Evolutionary conservation across 768 basidiomycete genomes (phyloP), one percentile per base, ranked within the genome.

Genomic region (Trametes cingulata): DNA sequence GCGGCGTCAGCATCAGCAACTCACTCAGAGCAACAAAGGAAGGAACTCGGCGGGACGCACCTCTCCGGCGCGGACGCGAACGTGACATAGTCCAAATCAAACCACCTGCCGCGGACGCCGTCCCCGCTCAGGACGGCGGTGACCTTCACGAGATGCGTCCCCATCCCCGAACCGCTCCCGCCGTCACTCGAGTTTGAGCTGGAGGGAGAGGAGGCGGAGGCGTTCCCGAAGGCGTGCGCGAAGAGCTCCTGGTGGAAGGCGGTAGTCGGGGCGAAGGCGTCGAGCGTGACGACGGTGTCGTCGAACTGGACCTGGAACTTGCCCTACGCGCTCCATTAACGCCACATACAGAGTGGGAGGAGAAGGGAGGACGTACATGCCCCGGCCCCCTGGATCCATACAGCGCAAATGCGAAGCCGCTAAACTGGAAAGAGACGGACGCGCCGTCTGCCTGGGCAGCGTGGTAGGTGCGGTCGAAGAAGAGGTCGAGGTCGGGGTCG

Each of bases 81-180:
- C 5, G 67, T 69, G 45, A 73, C 58, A 58, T 65, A 73, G 60
- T 73, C 72, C 14, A 73, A 22, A 56, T 73, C 72, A n/a, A 73
- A 54, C 69, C 69, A 73, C 27, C 39, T 46, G 12, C 61, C 62
- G 20, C 51, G 29, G 7, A 47, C 29, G 12, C 52, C 56, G 29
- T 43, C 48, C 5, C 48, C 62, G 48, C 24, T 55, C 33, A 63
- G 61, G 37, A 61, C 29, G 0, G 66, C 67, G 29, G 60, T 65
- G 53, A 71, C 40, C 10, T 64, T 63, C 47, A 71, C 63, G 40
- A 60, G 58, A 60, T 71, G 70, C 24, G 40, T 40, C n/a, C n/a
- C n/a, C n/a, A n/a, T n/a, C n/a, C n/a, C n/a, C n/a, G n/a, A n/a
- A n/a, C n/a, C n/a, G n/a, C n/a, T n/a, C n/a, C n/a, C n/a, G n/a